A percentile compares a stretch with the other conserved stretches of the same genome.
Conservation (phyloP, 805 yeast species). For the Candida caryicola region DNA sequence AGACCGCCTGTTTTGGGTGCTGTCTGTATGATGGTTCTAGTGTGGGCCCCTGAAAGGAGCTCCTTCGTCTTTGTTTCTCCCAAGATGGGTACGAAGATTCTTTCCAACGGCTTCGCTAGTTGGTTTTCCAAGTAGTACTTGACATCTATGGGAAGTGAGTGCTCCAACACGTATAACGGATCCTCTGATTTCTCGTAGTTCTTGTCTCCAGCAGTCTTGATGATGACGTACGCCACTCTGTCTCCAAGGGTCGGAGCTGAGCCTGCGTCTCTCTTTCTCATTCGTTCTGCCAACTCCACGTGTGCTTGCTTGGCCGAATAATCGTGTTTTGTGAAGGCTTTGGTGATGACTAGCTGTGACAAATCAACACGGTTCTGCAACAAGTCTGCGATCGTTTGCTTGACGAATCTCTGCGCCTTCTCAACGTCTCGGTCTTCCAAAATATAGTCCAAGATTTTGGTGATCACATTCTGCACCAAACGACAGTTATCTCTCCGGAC, state of each 20-base stretch:
- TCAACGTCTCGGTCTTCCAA: constrained; percentile 83
- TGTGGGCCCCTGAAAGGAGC: constrained; percentile 78
- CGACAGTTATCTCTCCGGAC: constrained; percentile 98
- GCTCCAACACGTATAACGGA: constrained; percentile 88
- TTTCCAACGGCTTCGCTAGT: constrained; percentile 83
- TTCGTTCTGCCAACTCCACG: constrained; percentile 91
- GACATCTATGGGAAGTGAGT: constrained; percentile 90
- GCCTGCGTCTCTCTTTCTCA: constrained; percentile 95
- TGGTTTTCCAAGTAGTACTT: constrained; percentile 92
- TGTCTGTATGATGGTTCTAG: constrained; percentile 68
- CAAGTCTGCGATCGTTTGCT: constrained; percentile 82
- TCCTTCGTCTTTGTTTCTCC: constrained; percentile 83
- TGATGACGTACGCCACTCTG: constrained; percentile 95
- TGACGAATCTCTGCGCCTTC: constrained; percentile 82
- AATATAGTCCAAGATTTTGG: constrained; percentile 80
- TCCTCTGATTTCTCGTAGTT: constrained; percentile 96
- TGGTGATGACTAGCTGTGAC: constrained; percentile 90
- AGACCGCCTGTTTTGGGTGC: constrained; percentile 83
- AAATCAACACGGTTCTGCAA: constrained; percentile 89
- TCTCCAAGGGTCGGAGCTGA: constrained; percentile 97
- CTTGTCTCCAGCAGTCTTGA: constrained; percentile 71
- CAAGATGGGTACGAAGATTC: constrained; percentile 92
- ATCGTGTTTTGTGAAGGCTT: constrained; percentile 83
- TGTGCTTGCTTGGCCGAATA: constrained; percentile 97
- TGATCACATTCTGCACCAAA: constrained; percentile 90